Conservation (phyloP, 2,329 filamentous ascomycete genomes). For the Aspergillus sp. region DNA sequence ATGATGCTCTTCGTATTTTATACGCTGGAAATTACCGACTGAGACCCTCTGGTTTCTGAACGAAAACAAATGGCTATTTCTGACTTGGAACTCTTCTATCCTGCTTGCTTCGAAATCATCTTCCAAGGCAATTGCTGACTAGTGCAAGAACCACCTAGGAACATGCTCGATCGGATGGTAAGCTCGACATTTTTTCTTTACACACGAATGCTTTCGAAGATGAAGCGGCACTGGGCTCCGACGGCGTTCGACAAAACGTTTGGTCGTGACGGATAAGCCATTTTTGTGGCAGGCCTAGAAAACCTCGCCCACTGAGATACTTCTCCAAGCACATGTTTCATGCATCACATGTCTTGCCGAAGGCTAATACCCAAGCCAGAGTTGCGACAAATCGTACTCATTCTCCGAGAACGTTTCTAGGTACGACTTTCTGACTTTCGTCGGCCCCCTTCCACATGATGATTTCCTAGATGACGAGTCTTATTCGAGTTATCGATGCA, state of each 20-base stretch:
- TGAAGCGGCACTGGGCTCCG: constrained; percentile 92
- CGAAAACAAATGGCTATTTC: constrained; percentile 84
- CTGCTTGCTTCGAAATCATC: constrained; percentile 24
- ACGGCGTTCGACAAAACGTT: constrained; percentile 60
- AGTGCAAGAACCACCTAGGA: constrained; percentile 21
- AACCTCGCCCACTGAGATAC: constrained; percentile 96
- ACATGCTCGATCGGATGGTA: constrained; percentile 24
- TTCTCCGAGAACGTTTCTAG: constrained; percentile 10
- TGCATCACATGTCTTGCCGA: constrained; percentile 23
- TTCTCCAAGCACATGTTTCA: neutral
- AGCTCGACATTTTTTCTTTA: constrained; percentile 19
- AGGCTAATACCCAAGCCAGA: constrained; percentile 29
- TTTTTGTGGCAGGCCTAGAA: constrained; percentile 97
- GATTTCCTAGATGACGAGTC: constrained; percentile 67
- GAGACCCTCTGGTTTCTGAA: constrained; percentile 71
- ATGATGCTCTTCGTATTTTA: constrained; percentile 65
- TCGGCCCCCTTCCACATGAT: constrained; percentile 44
- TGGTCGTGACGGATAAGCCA: constrained; percentile 82
- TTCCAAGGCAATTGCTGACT: constrained; percentile 23
- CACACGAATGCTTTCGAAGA: constrained; percentile 35
- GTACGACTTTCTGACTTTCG: constrained; percentile 15
- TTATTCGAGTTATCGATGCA: constrained; percentile 66
- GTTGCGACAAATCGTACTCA: neutral
- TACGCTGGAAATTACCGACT: constrained; percentile 98
- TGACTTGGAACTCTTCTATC: constrained; percentile 57